Percentiles rank a stretch among this genome's conserved stretches.
phyloP scores from a whole-genome alignment of 164 flowering plant genomes.

The Berberis vulgaris region DNA sequence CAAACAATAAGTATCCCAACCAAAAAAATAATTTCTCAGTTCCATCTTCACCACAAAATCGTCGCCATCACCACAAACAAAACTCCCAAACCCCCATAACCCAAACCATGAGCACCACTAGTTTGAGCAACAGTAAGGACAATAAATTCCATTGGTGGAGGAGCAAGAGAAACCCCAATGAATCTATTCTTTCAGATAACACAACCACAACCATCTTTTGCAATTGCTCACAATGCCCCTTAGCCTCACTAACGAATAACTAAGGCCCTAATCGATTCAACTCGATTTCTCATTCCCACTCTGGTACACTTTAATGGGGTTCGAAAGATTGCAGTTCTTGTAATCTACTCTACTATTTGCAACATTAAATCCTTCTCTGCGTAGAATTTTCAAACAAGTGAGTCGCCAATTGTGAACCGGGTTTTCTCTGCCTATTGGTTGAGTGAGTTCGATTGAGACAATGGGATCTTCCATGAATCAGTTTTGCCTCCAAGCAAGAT shows the following conservation, averaged over 20 bases:
- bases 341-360: constrained; percentile 30
- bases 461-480: constrained; percentile 43
- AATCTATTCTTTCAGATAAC: constrained; percentile 14
- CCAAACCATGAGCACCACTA: constrained; percentile 13
- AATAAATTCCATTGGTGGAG: constrained; percentile 3
- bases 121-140: constrained; percentile 12
- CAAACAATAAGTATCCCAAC: no score
- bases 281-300: constrained; percentile 35
- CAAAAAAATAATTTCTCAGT: neutral
- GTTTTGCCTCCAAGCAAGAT: constrained; percentile 38
- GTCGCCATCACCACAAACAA: constrained; percentile 6
- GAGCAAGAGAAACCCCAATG: constrained; percentile 9
- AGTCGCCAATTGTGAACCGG: constrained; percentile 43
- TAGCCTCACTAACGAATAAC: constrained; percentile 41
- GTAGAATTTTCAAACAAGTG: constrained; percentile 36
- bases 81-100: constrained; percentile 10
- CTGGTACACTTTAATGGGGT: constrained; percentile 27
- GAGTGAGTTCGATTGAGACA: constrained; percentile 36
- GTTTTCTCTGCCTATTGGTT: constrained; percentile 38
- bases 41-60: constrained; percentile 1
- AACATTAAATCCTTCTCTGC: constrained; percentile 28
- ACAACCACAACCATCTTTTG: constrained; percentile 46
- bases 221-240: constrained; percentile 37
- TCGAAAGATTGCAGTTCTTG: constrained; percentile 29
- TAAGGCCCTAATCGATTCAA: constrained; percentile 38